Evolutionary conservation across 129 eudicot species (phyloP), one percentile per base, ranked within the genome.

Genomic region (Dittrichia graveolens): DNA sequence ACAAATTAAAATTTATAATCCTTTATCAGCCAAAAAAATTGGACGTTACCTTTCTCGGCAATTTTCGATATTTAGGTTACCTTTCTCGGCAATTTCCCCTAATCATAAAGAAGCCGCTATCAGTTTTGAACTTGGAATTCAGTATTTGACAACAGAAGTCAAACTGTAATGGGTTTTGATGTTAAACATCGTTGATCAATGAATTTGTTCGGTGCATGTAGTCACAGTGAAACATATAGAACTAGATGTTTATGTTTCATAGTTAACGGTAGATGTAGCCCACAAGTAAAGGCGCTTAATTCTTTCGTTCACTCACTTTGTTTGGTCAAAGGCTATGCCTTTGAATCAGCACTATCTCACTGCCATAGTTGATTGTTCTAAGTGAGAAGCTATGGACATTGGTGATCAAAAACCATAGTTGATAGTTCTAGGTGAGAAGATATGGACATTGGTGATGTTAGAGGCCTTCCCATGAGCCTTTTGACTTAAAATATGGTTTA

Each of bases 61-160:
- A n/a, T n/a, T n/a, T n/a, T n/a, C n/a, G n/a, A n/a, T n/a, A n/a
- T n/a, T n/a, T n/a, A n/a, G n/a, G n/a, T n/a, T n/a, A n/a, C n/a
- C n/a, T n/a, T n/a, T n/a, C n/a, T n/a, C n/a, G n/a, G n/a, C n/a
- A n/a, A n/a, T n/a, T n/a, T n/a, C n/a, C n/a, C n/a, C n/a, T 62
- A 38, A 62, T n/a, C 62, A 69, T 69, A 15, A 41, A 19, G 78
- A 47, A 37, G 52, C 13, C 49, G 12, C 10, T 6, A 16, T 73
- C 31, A 64, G 46, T 6, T 24, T 35, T 49, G 46, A 61, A 45
- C 6, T 5, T n/a, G 31, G 44, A 72, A 71, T 24, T 6, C 4
- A 14, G 68, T 45, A 46, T 72, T 50, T 49, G 73, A 67, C 47
- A 7, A 37, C 48, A 13, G 31, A 18, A 14, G 67, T 61, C 67